Base-by-base conservation (phyloP, 169 alveolate genomes). In the Cryptosporidium sp. region DNA sequence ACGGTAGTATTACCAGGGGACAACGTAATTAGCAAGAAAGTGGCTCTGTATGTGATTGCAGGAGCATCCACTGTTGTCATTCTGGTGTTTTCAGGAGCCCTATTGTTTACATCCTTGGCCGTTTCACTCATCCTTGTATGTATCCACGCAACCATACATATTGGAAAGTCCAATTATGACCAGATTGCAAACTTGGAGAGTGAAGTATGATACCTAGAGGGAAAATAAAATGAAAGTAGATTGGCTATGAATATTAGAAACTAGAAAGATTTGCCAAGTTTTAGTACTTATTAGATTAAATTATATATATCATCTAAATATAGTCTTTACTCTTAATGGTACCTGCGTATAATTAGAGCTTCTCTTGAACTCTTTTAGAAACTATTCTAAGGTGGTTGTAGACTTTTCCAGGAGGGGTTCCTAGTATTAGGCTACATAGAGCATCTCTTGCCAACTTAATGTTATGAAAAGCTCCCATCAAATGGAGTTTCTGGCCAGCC, bases 401-500 rank as follows among this genome's bases (percentile, higher is more conserved):
- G 59, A 98, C 99, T 94, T 98, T 98, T 39, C 99, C 99, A 45
- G 99, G 99, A 58, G 98, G 99, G 85, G 97, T 95, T 39, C 99
- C 99, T 39, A 99, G 94, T 84, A 99, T 98, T 55, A 99, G 95
- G 67, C 98, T 96, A 93, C 99, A 98, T 37, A 98, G 94, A 35
- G 99, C 97, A 92, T 97, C 97, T 70, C 99, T 94, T 3, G 99
- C 99, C 85, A 96, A 94, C 91, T 96, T 96, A 71, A 97, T 98
- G 94, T 98, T 97, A 61, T 96, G 94, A 93, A 96, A 97, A 84
- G 98, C 94, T 14, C 97, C 97, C 94, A 93, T 87, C 12, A 94
- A 91, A 69, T 93, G 97, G 37, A 95, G 93, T 84, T 93, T 92
- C 45, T 92, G 94, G 18, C 91, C 93, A 51, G 95, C 96, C 50